Base-by-base conservation (phyloP, 148 eudicot species). In the Nyssa sinensis region DNA sequence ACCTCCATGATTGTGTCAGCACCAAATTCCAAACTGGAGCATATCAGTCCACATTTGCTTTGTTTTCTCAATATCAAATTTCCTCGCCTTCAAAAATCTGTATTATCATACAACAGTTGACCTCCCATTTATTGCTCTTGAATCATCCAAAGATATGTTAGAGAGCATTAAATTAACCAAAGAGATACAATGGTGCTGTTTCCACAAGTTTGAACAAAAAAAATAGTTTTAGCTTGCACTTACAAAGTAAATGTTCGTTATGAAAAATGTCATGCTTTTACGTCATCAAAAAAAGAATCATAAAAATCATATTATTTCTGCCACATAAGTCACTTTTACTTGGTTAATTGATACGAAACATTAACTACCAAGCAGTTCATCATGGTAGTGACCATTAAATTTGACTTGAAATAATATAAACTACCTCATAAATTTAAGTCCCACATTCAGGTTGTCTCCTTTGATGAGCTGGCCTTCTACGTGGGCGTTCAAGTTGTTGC, bases 31-130 rank as follows among this genome's bases (percentile, higher is more conserved):
- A 97, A 97, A 90, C 69, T 86, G 93, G 64, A 94, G 74, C 97
- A 94, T 94, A 72, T 92, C 97, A 81, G 82, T 66, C 96, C 97
- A 94, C 98, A 94, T 94, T 73, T 90, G 92, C 81, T 92, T 92
- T 61, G 98, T 53, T 80, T 94, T 94, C 78, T 92, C 97, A 21
- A 92, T 75, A 63, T 94, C 98, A 77, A 91, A 88, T 83, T 94
- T 94, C 74, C 98, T 91, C 31, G 97, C 98, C 88, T 88, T 94
- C 86, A 94, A 80, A 75, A 91, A 94, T 68, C 98, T 94, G 88
- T 72, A 58, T 13, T 25, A 68, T 67, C 44, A 24, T 53, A 44
- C 21, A 30, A 66, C 25, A 65, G 58, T 19, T 25, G 29, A 53
- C 25, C 62, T 35, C 27, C 35, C 55, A 11, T 64, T 14, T 71